A percentile compares a stretch with the other conserved stretches of the same genome.
Conservation (phyloP, 345 rosid species). For the Hypericum perforatum region DNA sequence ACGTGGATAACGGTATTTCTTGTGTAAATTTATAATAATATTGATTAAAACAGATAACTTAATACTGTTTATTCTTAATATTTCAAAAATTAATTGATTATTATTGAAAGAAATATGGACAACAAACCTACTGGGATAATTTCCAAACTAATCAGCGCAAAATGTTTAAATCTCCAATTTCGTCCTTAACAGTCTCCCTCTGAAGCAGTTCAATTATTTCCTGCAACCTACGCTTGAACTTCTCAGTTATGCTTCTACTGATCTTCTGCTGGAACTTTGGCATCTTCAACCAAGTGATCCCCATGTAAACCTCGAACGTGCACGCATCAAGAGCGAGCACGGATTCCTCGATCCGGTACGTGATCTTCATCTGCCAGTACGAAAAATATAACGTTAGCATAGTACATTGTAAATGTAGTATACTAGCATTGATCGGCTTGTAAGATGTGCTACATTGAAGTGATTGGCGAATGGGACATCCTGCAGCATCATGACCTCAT, state of each 20-base stretch:
- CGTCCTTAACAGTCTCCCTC: constrained; percentile 26
- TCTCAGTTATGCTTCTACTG: constrained; percentile 45
- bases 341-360: constrained; percentile 45
- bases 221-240: constrained; percentile 38
- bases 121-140: too few relatives aligned
- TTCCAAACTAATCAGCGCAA: too few relatives aligned
- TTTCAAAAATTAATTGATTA: too few relatives aligned
- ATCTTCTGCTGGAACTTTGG: constrained; percentile 67
- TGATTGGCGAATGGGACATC: constrained; percentile 59
- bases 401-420: neutral
- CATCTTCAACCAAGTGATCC: constrained; percentile 60
- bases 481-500: constrained; percentile 55
- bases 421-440: too few relatives aligned
- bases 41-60: too few relatives aligned
- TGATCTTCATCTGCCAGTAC: constrained; percentile 40
- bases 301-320: constrained; percentile 42
- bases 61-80: too few relatives aligned
- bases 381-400: neutral
- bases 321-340: constrained; percentile 37
- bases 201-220: constrained; percentile 53
- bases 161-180: too few relatives aligned
- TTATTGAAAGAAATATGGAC: too few relatives aligned
- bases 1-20: too few relatives aligned
- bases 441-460: constrained; percentile 31
- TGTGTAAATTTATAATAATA: too few relatives aligned